A percentile compares a stretch with the other conserved stretches of the same genome.
Conservation (phyloP, 2,329 filamentous ascomycete species). For the Apiospora kogelbergensis region DNA sequence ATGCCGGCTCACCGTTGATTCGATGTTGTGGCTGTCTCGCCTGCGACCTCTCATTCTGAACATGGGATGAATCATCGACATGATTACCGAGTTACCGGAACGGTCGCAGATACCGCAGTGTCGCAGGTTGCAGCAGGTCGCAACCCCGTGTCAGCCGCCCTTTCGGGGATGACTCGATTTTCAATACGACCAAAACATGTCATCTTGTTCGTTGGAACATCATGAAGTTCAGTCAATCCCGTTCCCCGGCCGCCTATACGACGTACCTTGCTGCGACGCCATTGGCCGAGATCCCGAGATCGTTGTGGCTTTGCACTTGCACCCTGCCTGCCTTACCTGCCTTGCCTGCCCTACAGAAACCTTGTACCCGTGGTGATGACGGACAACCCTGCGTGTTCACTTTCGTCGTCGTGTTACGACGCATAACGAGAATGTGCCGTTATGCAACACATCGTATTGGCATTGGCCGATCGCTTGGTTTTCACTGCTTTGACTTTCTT, state of each 20-base stretch:
- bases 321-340: not conserved
- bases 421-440: constrained; percentile 6
- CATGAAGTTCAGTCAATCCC: not conserved
- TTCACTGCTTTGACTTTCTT: not conserved
- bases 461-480: not conserved
- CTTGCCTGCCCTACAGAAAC: not conserved
- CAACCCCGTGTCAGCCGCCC: not conserved
- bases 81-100: not conserved
- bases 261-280: not conserved
- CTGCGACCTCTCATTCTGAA: constrained; percentile 1
- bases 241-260: not conserved
- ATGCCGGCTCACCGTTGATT: not conserved
- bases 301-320: not conserved
- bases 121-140: not conserved
- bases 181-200: not conserved
- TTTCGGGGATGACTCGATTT: constrained; percentile 3
- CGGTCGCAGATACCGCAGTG: not conserved
- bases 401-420: not conserved
- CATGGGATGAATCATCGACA: constrained; percentile 5
- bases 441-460: not conserved
- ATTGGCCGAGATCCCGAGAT: constrained; percentile 3
- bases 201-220: not conserved
- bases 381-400: not conserved
- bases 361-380: not conserved
- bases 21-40: not conserved